Evolutionary conservation across 2,329 filamentous ascomycete genomes (phyloP).

Genomic region (Xylaria sp.): DNA sequence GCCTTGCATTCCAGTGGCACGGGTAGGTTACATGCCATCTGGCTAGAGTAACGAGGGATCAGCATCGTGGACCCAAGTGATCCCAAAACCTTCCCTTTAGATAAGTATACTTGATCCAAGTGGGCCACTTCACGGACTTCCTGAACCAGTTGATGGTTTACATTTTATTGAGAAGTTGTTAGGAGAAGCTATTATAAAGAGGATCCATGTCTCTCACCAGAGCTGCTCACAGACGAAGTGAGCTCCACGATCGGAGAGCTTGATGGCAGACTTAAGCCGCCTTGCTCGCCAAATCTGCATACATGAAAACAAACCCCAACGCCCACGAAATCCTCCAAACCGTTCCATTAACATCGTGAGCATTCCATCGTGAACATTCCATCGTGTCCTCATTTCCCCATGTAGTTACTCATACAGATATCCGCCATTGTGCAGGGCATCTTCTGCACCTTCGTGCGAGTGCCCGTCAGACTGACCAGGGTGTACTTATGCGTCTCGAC

Average conservation of each 20-base stretch:
- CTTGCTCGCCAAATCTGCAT: background rate
- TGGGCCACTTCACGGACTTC: background rate
- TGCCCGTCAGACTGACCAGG: too few species aligned
- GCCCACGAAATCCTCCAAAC: too few species aligned
- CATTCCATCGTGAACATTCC: background rate
- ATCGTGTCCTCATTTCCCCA: too few species aligned
- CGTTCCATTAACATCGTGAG: background rate
- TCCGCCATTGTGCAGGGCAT: background rate
- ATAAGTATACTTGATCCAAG: too few species aligned
- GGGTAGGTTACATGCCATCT: too few species aligned
- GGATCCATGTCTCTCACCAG: background rate
- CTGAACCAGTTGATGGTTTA: background rate
- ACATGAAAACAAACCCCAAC: background rate
- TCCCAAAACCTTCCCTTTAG: too few species aligned
- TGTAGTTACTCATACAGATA: background rate
- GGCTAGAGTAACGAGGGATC: too few species aligned
- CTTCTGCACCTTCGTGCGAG: background rate
- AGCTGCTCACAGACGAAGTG: background rate
- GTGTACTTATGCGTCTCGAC: too few species aligned
- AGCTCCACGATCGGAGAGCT: background rate
- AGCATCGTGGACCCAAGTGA: too few species aligned
- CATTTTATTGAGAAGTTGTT: background rate
- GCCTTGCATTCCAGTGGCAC: too few species aligned
- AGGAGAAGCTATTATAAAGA: background rate
- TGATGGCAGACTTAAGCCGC: background rate